phyloP scores from a whole-genome alignment of 345 rosid genomes.

The Eucalyptus caleyi region DNA sequence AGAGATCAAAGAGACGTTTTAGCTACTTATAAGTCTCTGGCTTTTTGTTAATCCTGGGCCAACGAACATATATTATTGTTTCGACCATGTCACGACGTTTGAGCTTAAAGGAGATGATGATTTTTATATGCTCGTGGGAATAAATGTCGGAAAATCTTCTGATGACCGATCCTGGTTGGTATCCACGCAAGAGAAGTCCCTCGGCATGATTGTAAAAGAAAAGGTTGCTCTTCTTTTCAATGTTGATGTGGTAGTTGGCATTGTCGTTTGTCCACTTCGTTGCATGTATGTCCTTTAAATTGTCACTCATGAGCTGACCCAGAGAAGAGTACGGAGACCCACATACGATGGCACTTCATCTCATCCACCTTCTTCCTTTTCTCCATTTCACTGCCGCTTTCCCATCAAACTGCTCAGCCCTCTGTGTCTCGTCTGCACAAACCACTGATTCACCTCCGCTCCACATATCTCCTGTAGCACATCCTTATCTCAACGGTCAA shows the following conservation, averaged over 20 bases:
- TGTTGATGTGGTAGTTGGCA: not conserved
- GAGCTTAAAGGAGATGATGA: not conserved
- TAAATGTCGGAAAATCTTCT: not conserved
- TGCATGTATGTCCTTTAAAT: not conserved
- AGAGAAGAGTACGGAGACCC: not conserved
- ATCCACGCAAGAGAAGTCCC: not conserved
- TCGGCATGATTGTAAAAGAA: not conserved
- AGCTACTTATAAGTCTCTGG: not conserved
- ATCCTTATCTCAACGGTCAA: too few relatives aligned
- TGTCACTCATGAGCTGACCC: not conserved
- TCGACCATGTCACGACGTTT: not conserved
- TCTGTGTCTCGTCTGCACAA: constrained; percentile 8
- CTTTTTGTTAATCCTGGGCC: not conserved
- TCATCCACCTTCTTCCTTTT: constrained; percentile 3
- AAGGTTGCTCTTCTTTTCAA: not conserved
- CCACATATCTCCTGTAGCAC: too few relatives aligned
- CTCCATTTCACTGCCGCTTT: constrained; percentile 1
- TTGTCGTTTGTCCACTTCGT: not conserved
- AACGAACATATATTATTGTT: not conserved
- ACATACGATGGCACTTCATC: not conserved
- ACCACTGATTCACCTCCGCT: not conserved
- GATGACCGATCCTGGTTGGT: not conserved
- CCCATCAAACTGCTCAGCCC: constrained; percentile 24
- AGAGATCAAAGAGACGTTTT: not conserved
- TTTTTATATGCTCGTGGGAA: not conserved